These are phyloP conservation scores for Naganishia cerealis DNA, from an alignment of 1,284 basidiomycete species.

Conservation along the genomic window DNA sequence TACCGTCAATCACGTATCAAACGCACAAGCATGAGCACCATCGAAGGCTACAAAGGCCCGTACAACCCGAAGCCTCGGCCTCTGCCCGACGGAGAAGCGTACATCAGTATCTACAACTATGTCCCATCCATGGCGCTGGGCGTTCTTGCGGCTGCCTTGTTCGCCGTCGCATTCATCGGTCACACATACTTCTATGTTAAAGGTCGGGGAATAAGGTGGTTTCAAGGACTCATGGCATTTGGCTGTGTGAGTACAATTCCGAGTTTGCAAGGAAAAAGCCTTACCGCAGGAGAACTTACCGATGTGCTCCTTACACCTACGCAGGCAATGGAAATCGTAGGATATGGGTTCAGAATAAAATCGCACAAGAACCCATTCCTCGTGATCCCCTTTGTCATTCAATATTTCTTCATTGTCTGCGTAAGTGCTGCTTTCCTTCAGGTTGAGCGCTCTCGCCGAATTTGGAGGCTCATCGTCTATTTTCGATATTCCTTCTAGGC, in stretches of 20 bases:
- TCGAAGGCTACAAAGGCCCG: slow-evolving; percentile 43
- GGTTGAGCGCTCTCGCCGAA: not conserved
- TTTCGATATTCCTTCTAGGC: slow-evolving; percentile 37
- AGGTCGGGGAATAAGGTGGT: slow-evolving; percentile 31
- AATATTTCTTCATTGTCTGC: slow-evolving; percentile 56
- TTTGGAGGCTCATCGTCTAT: not conserved
- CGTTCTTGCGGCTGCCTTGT: slow-evolving; percentile 44
- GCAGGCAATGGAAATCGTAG: slow-evolving; percentile 30
- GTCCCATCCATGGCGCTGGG: slow-evolving; percentile 46
- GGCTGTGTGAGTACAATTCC: slow-evolving; percentile 24
- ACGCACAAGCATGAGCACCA: not conserved
- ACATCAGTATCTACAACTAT: slow-evolving; percentile 52
- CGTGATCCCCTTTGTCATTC: slow-evolving; percentile 40
- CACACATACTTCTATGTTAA: slow-evolving; percentile 41
- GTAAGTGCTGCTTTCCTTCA: slow-evolving; percentile 39
- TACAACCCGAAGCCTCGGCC: slow-evolving; percentile 44
- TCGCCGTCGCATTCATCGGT: slow-evolving; percentile 42
- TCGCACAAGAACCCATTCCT: slow-evolving; percentile 29
- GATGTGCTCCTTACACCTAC: not conserved
- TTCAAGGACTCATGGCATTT: slow-evolving; percentile 26
- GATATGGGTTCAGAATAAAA: slow-evolving; percentile 28
- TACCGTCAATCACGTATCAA: too few species aligned
- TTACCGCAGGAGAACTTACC: not conserved
- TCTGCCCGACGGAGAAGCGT: slow-evolving; percentile 42
- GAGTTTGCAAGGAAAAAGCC: not conserved